These are phyloP conservation scores for Aspergillus texensis DNA, from an alignment of 2,329 filamentous ascomycete species.

Conservation along the genomic window DNA sequence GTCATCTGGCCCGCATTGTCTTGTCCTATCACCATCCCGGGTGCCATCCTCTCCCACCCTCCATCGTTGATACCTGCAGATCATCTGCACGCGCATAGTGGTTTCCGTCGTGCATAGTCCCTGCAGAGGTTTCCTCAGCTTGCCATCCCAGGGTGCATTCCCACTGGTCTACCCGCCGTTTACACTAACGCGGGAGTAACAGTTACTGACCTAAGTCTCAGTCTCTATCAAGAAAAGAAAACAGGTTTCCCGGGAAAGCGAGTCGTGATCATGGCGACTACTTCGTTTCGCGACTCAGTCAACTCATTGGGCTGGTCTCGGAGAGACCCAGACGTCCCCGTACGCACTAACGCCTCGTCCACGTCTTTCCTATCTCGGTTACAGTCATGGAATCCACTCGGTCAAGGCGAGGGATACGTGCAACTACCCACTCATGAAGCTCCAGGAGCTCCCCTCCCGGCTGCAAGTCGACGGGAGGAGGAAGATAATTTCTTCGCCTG, in stretches of 20 bases:
- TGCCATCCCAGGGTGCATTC: slow-evolving; percentile 18
- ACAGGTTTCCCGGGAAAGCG: slow-evolving; percentile 7
- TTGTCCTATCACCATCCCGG: slow-evolving; percentile 26
- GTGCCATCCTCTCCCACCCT: slow-evolving; percentile 25
- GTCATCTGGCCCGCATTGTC: slow-evolving; percentile 39
- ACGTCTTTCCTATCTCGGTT: slow-evolving; percentile 78
- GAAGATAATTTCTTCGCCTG: slow-evolving; percentile 93
- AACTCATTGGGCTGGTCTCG: slow-evolving; percentile 94
- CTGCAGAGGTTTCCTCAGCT: slow-evolving; percentile 40
- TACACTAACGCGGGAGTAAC: slow-evolving; percentile 15
- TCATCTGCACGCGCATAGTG: slow-evolving; percentile 54
- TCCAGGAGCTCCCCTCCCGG: slow-evolving; percentile 82
- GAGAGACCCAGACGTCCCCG: slow-evolving; percentile 74
- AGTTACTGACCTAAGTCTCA: slow-evolving; percentile 9
- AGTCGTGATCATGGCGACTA: slow-evolving; percentile 36
- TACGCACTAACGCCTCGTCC: slow-evolving; percentile 63
- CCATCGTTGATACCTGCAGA: slow-evolving; percentile 39
- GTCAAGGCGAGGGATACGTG: slow-evolving; percentile 76
- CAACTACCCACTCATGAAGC: slow-evolving; percentile 83
- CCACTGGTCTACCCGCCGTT: slow-evolving; percentile 18
- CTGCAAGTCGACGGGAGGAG: slow-evolving; percentile 82
- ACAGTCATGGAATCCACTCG: slow-evolving; percentile 85
- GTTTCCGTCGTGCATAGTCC: slow-evolving; percentile 46
- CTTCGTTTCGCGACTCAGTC: slow-evolving; percentile 90
- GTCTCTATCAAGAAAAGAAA: neutral